These are phyloP conservation scores for Casuarina equisetifolia DNA, from an alignment of 306 rosid species.

Conservation along the genomic window DNA sequence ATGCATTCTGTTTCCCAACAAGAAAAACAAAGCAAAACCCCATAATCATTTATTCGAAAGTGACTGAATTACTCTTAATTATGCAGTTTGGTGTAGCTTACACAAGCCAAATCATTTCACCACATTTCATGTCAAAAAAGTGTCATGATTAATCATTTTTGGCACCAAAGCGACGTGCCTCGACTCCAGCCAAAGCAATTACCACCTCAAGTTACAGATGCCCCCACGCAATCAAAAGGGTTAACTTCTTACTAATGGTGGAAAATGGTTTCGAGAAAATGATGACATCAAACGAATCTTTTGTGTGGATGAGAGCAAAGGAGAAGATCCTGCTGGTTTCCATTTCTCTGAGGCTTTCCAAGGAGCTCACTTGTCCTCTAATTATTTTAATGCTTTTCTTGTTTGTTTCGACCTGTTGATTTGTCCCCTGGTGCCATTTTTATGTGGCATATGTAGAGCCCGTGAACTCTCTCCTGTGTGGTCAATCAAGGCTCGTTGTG, in stretches of 20 bases:
- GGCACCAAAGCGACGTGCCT: neutral
- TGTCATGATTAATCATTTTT: neutral
- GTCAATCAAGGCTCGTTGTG: conserved; percentile 27
- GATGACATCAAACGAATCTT: neutral
- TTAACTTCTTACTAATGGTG: neutral
- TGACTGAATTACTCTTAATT: neutral
- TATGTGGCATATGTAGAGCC: conserved; percentile 34
- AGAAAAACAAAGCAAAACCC: too few species aligned
- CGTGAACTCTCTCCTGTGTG: conserved; percentile 42
- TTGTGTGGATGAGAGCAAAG: conserved; percentile 2
- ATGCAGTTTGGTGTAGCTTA: neutral
- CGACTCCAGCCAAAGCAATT: neutral
- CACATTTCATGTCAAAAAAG: neutral
- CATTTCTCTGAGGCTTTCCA: neutral
- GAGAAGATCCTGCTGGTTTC: neutral
- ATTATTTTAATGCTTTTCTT: neutral
- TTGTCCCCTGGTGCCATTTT: neutral
- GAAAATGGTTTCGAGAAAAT: neutral
- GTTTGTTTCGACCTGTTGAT: neutral
- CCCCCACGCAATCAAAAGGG: neutral
- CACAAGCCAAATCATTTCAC: neutral
- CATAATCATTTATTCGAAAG: too few species aligned
- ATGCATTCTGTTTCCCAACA: neutral
- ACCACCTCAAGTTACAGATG: neutral
- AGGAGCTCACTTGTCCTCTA: neutral